Base-by-base conservation (phyloP, 2,329 filamentous ascomycete species). In the Lachnellula occidentalis region DNA sequence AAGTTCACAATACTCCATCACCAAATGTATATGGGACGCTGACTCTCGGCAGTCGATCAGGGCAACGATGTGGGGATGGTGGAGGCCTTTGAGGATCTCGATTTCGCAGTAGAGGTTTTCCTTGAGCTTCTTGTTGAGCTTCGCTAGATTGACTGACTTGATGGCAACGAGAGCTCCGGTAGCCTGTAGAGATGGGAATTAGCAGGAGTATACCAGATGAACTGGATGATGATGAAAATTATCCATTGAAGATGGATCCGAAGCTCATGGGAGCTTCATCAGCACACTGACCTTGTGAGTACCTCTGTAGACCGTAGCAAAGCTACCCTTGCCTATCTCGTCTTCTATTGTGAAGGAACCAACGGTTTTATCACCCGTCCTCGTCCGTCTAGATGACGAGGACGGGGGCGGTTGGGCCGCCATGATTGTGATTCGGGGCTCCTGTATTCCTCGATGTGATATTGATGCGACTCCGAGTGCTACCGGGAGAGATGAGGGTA, bases 1-100 rank as follows among this genome's bases (percentile, higher is more conserved):
- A 41, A 99, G 81, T 69, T 95, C 90, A 74, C 94, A 97, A 73
- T 95, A 97, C 74, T 99, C 94, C 92, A 97, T 99, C 60, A 97
- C 86, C 55, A 99, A 81, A 73, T 99, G 94, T 73, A 97, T 96
- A 68, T 95, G 89, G 21, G 86, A 86, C 3, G 83, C 77, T 0
- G 90, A 87, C 71, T 97, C 92, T 71, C 92, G 81, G 75, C 92
- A 96, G 73, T 96, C 90, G 76, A 96, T 92, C 47, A 99, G 85
- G 64, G 91, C 89, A 62, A 97, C 94, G 64, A 99, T 96, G 69
- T 99, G 94, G 27, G 94, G 94, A 72, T 99, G 94, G 56, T 94
- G 88, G 27, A 99, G 81, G 60, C 85, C 89, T 73, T 94, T 94
- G 67, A 99, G 85, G 61, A 99, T 99, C 65, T 92, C 82, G 70